Percentiles rank a stretch among this genome's conserved stretches.
phyloP scores from a whole-genome alignment of 805 yeast genomes.

The Candida ovalis region DNA sequence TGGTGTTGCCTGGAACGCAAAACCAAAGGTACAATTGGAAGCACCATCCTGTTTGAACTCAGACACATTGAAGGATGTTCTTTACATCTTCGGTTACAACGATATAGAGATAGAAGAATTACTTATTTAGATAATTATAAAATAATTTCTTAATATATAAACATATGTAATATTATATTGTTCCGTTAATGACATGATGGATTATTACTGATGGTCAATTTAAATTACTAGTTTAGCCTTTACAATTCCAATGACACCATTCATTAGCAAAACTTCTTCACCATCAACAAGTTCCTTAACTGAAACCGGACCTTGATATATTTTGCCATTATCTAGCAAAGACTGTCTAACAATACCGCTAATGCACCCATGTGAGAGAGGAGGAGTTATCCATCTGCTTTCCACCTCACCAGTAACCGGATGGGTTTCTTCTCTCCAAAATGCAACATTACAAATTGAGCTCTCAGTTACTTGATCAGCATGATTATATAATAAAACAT shows the following conservation, averaged over 20 bases:
- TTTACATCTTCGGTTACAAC: conserved; percentile 75
- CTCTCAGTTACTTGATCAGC: conserved; percentile 71
- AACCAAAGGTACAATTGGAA: conserved; percentile 78
- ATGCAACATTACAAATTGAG: conserved; percentile 75
- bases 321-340: conserved; percentile 37
- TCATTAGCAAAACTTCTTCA: conserved; percentile 67
- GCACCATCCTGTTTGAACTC: conserved; percentile 86
- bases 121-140: conserved; percentile 4
- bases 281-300: conserved; percentile 53
- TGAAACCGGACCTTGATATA: conserved; percentile 30
- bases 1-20: conserved; percentile 97
- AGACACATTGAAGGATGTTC: conserved; percentile 63
- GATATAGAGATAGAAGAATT: conserved; percentile 48
- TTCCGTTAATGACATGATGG: no score
- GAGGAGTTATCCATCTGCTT: conserved; percentile 76
- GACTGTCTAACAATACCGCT: conserved; percentile 77
- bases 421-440: conserved; percentile 36
- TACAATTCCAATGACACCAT: conserved; percentile 79
- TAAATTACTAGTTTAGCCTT: conserved; percentile 45
- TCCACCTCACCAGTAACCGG: conserved; percentile 26
- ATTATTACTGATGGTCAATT: not conserved
- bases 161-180: no score
- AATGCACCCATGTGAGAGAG: conserved; percentile 72
- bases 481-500: conserved; percentile 67
- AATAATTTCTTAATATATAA: no score